Conservation (phyloP, 352 stramenopile species). For the Aphanomyces invadans region DNA sequence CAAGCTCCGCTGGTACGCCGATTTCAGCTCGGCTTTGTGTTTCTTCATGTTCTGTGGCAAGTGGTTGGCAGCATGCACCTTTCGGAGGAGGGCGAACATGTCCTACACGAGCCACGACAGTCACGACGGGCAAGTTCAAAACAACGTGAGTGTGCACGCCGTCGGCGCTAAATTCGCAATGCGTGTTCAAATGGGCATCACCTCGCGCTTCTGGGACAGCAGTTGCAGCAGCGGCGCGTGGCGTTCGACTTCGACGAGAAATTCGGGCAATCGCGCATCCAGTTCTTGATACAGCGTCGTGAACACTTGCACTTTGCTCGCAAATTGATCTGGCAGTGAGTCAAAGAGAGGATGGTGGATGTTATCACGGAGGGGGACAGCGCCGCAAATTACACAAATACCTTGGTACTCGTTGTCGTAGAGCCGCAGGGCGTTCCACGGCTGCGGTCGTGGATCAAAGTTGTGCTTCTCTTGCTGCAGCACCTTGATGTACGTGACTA, state of each 20-base stretch:
- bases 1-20: background rate
- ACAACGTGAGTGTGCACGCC: too few relatives aligned
- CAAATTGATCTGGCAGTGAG: conserved; percentile 15
- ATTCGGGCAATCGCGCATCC: background rate
- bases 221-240: background rate
- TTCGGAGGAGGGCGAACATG: background rate
- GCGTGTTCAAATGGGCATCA: too few relatives aligned
- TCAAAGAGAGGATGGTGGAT: too few relatives aligned
- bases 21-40: conserved; percentile 14
- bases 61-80: background rate
- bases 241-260: background rate
- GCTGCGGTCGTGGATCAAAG: conserved; percentile 8
- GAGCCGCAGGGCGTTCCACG: conserved; percentile 13
- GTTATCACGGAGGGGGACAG: too few relatives aligned
- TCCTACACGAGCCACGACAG: too few relatives aligned
- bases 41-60: conserved; percentile 15
- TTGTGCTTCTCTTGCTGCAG: conserved; percentile 4
- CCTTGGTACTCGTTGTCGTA: conserved; percentile 22
- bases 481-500: conserved; percentile 3
- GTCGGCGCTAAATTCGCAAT: too few relatives aligned
- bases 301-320: background rate
- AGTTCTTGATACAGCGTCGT: conserved; percentile 5
- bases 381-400: too few relatives aligned
- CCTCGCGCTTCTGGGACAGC: conserved; percentile 6
- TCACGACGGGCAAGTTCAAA: too few relatives aligned